Percentiles rank a stretch among this genome's conserved stretches.
These are phyloP conservation scores for Nasturtium officinale DNA, from an alignment of 345 rosid species.

Conservation along the genomic window DNA sequence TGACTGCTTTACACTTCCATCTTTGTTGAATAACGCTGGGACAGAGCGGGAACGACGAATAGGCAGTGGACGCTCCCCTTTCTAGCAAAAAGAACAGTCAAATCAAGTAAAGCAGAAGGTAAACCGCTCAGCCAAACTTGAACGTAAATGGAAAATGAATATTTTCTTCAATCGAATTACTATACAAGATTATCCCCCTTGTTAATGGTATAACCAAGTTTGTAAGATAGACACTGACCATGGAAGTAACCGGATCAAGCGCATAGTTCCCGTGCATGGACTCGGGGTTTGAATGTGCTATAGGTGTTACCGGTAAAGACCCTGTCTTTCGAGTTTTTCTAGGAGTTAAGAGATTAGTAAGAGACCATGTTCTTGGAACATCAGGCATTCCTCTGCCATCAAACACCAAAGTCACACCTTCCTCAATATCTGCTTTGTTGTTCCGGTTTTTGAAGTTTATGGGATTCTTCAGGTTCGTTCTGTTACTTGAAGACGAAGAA, in stretches of 20 bases:
- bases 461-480: constrained; percentile 50
- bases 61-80: constrained; percentile 51
- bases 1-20: constrained; percentile 49
- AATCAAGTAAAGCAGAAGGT: constrained; percentile 1
- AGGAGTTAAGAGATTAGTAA: constrained; percentile 64
- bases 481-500: constrained; percentile 55
- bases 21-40: constrained; percentile 60
- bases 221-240: constrained; percentile 42
- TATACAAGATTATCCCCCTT: background rate
- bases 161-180: background rate
- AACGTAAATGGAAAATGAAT: background rate
- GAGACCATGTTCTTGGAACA: constrained; percentile 63
- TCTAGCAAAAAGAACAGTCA: constrained; percentile 47
- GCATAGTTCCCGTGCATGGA: constrained; percentile 63
- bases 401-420: constrained; percentile 66
- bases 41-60: constrained; percentile 86
- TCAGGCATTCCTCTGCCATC: constrained; percentile 50
- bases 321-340: constrained; percentile 50
- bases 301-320: constrained; percentile 71
- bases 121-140: background rate
- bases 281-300: constrained; percentile 83
- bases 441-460: constrained; percentile 59
- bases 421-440: constrained; percentile 62
- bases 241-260: constrained; percentile 46
- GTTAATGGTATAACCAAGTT: constrained; percentile 5